Base-by-base conservation (phyloP, 208 protist species). In the Acanthamoeba castellanii region DNA sequence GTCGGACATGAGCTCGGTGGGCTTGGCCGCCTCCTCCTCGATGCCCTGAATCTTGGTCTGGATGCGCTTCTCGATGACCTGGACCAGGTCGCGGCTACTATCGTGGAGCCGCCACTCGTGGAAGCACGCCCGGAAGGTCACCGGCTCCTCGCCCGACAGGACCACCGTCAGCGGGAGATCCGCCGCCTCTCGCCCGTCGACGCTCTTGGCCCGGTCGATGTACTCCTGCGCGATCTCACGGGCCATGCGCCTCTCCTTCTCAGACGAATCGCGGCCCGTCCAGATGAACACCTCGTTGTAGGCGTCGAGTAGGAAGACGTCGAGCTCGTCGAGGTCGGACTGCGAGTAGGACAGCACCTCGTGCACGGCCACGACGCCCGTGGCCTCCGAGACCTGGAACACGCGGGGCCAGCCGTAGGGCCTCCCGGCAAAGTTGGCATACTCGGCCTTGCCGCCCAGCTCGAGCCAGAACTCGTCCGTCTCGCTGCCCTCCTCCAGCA, bases 221-320 rank as follows among this genome's bases (percentile, higher is more conserved):
- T 94, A 94, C 57, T 59, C 45, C 50, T 87, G 45, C 11, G 95
- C 84, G n/a, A 66, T 94, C 78, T 96, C 94, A 11, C n/a, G 92
- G 47, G 70, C 72, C 91, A 94, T 94, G 68, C 50, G 27, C 45
- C 55, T 84, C 91, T 96, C 95, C 70, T 66, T 61, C 30, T 81
- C 90, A 18, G 50, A 93, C n/a, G 94, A 88, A 9, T 88, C 94
- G 25, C 27, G 37, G 50, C 96, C 96, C 22, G 94, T 70, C 82
- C 82, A 90, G 32, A 82, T 55, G 74, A 82, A 82, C 22, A 82
- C 25, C 74, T 95, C 92, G 27, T 95, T 89, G 92, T 94, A 95
- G 57, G 95, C 81, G 93, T 96, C 96, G 9, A 96, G 64, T 13
- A 96, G 57, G 95, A 96, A 96, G 14, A 96, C 96, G 93, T 96